Evolutionary conservation across 495 filamentous ascomycete genomes (phyloP).

Genomic region (Podospora comata): DNA sequence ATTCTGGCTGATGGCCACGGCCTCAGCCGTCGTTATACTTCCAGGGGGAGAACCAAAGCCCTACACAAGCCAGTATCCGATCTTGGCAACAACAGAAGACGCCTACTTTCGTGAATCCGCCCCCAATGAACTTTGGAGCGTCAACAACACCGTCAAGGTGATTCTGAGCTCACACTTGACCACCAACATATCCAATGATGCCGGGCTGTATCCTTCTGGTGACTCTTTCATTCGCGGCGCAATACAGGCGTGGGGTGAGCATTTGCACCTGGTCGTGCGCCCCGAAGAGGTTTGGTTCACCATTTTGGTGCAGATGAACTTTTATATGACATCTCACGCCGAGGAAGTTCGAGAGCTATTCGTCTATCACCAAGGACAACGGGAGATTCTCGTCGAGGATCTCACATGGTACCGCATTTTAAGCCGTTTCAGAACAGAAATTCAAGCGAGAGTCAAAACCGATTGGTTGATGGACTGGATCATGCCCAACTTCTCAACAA

Average conservation of each 20-base stretch:
- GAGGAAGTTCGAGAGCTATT: constrained; percentile 44
- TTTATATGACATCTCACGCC: constrained; percentile 51
- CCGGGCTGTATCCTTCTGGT: constrained; percentile 21
- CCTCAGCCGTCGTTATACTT: constrained; percentile 23
- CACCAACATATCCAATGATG: constrained; percentile 6
- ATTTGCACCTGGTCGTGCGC: constrained; percentile 51
- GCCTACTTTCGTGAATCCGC: constrained; percentile 24
- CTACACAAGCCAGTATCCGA: constrained; percentile 8
- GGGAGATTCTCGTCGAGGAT: constrained; percentile 37
- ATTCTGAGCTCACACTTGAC: constrained; percentile 21
- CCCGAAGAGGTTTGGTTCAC: constrained; percentile 61
- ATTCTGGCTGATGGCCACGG: constrained; percentile 12
- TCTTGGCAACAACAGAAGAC: constrained; percentile 5
- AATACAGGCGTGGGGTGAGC: constrained; percentile 49
- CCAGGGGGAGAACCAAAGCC: constrained; percentile 31
- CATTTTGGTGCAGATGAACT: constrained; percentile 52
- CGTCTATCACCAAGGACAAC: constrained; percentile 42
- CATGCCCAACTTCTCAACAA: constrained; percentile 39
- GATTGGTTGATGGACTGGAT: constrained; percentile 36
- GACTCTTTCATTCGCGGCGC: constrained; percentile 50
- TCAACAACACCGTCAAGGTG: constrained; percentile 21
- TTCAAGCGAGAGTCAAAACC: constrained; percentile 30
- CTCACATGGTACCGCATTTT: constrained; percentile 21
- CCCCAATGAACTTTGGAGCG: constrained; percentile 22
- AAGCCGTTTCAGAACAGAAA: constrained; percentile 22